phyloP scores from a whole-genome alignment of 768 basidiomycete species.

The Lactarius hatsudake region DNA sequence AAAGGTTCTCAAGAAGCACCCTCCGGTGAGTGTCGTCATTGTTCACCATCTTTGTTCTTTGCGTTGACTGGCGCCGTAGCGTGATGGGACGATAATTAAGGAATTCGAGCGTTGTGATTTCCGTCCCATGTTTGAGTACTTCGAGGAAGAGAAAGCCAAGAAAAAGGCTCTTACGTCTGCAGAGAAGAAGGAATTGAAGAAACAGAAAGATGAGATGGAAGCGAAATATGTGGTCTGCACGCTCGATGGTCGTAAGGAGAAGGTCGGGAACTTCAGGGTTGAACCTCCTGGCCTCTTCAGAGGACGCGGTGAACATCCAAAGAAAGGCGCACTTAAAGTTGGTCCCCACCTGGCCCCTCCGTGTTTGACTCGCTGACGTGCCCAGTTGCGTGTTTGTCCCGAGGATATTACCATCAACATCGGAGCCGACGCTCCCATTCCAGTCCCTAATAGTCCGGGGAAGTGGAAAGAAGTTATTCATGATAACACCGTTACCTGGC shows the following conservation, averaged over 20 bases:
- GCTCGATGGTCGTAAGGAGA: constrained; percentile 97
- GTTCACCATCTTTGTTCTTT: constrained; percentile 7
- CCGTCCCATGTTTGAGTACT: constrained; percentile 88
- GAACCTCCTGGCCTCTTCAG: constrained; percentile 99
- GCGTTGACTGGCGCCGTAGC: constrained; percentile 39
- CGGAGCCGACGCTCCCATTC: constrained; percentile 67
- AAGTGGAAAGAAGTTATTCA: constrained; percentile 86
- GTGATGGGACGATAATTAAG: constrained; percentile 69
- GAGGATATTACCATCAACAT: constrained; percentile 98
- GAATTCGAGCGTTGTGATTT: constrained; percentile 87
- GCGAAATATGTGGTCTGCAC: constrained; percentile 79
- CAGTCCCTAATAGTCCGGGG: constrained; percentile 88
- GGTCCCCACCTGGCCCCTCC: neutral
- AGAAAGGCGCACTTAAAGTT: constrained; percentile 94
- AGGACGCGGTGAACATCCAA: constrained; percentile 97
- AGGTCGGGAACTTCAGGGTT: constrained; percentile 95
- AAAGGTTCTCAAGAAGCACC: constrained; percentile 69
- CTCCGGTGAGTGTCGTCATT: constrained; percentile 61
- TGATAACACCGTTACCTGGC: constrained; percentile 97
- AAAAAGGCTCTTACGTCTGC: constrained; percentile 82
- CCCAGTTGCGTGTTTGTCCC: constrained; percentile 79
- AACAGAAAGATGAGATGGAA: constrained; percentile 78
- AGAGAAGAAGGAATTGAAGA: constrained; percentile 91
- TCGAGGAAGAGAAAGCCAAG: constrained; percentile 88
- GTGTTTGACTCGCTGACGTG: constrained; percentile 2